Evolutionary conservation across 345 rosid species (phyloP), one percentile per base, ranked within the genome.

Genomic region (Turritis glabra): DNA sequence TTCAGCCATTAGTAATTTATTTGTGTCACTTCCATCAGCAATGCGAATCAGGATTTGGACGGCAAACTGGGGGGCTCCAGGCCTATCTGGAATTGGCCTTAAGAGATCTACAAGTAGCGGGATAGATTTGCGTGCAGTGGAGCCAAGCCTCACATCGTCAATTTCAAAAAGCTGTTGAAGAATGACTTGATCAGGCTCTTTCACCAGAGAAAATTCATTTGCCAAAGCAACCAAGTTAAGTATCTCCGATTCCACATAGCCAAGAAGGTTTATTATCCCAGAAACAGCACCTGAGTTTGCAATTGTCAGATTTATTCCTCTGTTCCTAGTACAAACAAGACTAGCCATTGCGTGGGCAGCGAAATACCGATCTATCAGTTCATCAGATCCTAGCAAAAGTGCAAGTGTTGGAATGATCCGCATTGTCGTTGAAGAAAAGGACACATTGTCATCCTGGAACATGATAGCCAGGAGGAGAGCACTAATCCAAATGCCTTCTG

Each of bases 291-390:
- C 97, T 7, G 97, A 90, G 79, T 86, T 90, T 73, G 97, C 90
- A 74, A 88, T 79, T 23, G 89, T 72, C 76, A 89, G 88, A 76
- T 74, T 75, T 76, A 85, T 85, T 79, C 89, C 97, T 78, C 84
- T 84, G 72, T 75, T 85, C 60, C 85, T 86, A 78, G 80, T 82
- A 79, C 84, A 80, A 67, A 85, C 86, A 72, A 93, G 90, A 83
- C 93, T 89, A 63, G 91, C 86, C 84, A 93, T 75, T 75, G 97
- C 98, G 58, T 93, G 98, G 52, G 98, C 90, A 69, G 96, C 85
- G 66, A 93, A 93, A 79, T 72, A 90, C 79, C 84, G 89, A 47
- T 90, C 89, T 69, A 84, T 83, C 76, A 86, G 65, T 80, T 89
- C 89, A 63, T 90, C 98, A 44, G 96, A 90, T 77, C 83, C 81